phyloP scores from a whole-genome alignment of 2,329 filamentous ascomycete species.

The Cladobotryum mycophilum region DNA sequence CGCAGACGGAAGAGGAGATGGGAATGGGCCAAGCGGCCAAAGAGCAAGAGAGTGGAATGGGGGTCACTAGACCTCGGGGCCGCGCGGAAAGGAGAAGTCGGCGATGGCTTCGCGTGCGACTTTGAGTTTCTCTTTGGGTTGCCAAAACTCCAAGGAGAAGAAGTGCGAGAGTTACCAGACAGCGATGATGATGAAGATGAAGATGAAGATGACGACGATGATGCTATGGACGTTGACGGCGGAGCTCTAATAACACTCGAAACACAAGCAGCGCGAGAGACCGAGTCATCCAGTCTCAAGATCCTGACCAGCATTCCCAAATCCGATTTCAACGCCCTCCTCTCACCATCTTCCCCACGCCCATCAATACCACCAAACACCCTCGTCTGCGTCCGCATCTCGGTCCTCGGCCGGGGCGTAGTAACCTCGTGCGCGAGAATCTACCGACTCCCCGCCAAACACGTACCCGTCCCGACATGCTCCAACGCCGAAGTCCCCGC shows the following conservation, averaged over 20 bases:
- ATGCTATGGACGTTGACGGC: conserved; percentile 28
- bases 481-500: conserved; percentile 41
- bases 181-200: conserved; percentile 9
- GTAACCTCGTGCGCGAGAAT: conserved; percentile 69
- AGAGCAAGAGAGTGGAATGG: conserved; percentile 74
- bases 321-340: conserved; percentile 25
- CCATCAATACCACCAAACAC: conserved; percentile 28
- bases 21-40: conserved; percentile 72
- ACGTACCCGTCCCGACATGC: conserved; percentile 17
- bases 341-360: conserved; percentile 16
- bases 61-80: conserved; percentile 66
- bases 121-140: conserved; percentile 62
- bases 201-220: conserved; percentile 20
- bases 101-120: conserved; percentile 75
- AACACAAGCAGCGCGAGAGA: conserved; percentile 4
- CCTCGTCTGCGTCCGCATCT: conserved; percentile 59
- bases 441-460: conserved; percentile 63
- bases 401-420: conserved; percentile 62
- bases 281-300: background rate
- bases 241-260: background rate
- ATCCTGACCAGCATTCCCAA: conserved; percentile 20
- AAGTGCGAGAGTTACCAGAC: background rate
- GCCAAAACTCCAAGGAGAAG: conserved; percentile 9
- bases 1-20: conserved; percentile 66
- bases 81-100: conserved; percentile 73